These are phyloP conservation scores for Musa itinerans DNA, from an alignment of 176 grass and related monocot genomes.

Conservation along the genomic window DNA sequence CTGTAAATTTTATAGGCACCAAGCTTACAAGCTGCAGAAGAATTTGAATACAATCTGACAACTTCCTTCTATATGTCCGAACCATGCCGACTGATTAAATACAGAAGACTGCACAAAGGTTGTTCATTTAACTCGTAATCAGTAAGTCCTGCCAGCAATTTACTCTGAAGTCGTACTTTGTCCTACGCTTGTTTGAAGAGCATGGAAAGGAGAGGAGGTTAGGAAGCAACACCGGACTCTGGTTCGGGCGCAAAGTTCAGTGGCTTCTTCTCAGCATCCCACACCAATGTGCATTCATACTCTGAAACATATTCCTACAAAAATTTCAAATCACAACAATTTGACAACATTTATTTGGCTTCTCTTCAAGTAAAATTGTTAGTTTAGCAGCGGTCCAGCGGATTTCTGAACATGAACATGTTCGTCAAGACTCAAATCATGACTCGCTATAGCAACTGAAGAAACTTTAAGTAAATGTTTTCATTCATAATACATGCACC, in stretches of 20 bases:
- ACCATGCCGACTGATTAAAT: too few species aligned
- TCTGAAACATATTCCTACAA: constrained; percentile 7
- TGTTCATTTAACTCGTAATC: not conserved
- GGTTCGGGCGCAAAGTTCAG: constrained; percentile 36
- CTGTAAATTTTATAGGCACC: too few species aligned
- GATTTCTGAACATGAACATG: not conserved
- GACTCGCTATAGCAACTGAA: too few species aligned
- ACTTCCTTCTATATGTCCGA: too few species aligned
- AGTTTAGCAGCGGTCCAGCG: too few species aligned
- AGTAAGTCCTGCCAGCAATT: not conserved
- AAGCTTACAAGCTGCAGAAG: too few species aligned
- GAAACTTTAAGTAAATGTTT: too few species aligned
- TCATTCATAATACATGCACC: too few species aligned
- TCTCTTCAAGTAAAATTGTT: too few species aligned
- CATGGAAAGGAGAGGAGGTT: not conserved
- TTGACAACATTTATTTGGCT: not conserved
- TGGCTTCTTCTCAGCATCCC: constrained; percentile 34
- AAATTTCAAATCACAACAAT: not conserved
- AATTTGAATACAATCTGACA: too few species aligned
- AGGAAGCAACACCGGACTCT: constrained; percentile 45
- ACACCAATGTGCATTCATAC: constrained; percentile 11
- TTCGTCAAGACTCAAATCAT: too few species aligned
- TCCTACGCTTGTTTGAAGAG: not conserved
- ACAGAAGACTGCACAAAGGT: not conserved
- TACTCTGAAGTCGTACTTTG: not conserved